phyloP scores from a whole-genome alignment of 768 basidiomycete species.

The Pisolithus sp. region DNA sequence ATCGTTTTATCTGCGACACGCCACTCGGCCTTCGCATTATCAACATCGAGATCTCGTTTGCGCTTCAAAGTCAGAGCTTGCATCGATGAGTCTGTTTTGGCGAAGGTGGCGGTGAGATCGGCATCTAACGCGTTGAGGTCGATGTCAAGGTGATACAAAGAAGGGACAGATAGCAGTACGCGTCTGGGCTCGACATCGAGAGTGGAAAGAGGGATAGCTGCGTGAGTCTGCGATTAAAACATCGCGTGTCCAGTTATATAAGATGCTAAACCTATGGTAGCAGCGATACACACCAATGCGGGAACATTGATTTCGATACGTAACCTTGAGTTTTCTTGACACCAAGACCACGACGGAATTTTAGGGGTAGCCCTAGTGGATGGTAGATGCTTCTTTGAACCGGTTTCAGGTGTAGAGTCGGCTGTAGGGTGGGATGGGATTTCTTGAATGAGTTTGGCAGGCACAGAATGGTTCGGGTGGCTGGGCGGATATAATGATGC shows the following conservation, averaged over 20 bases:
- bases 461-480: conserved; percentile 12
- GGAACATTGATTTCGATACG: conserved; percentile 50
- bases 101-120: conserved; percentile 34
- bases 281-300: conserved; percentile 42
- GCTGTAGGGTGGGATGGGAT: conserved; percentile 40
- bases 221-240: conserved; percentile 34
- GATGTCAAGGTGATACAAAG: conserved; percentile 46
- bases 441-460: conserved; percentile 19
- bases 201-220: conserved; percentile 38
- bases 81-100: conserved; percentile 10
- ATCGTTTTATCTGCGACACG: conserved; percentile 46
- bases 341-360: conserved; percentile 50
- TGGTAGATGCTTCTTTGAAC: conserved; percentile 30
- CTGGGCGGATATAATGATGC: conserved; percentile 30
- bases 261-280: conserved; percentile 1
- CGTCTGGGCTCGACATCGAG: conserved; percentile 65
- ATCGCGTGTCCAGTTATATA: conserved; percentile 2
- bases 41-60: conserved; percentile 53
- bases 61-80: conserved; percentile 48
- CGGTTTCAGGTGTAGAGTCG: conserved; percentile 31
- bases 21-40: conserved; percentile 64
- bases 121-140: conserved; percentile 52
- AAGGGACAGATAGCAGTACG: conserved; percentile 46
- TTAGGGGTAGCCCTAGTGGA: conserved; percentile 4
- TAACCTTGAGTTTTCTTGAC: conserved; percentile 35